Base-by-base conservation (phyloP, 169 alveolate species). In the Cryptosporidium sp. region DNA sequence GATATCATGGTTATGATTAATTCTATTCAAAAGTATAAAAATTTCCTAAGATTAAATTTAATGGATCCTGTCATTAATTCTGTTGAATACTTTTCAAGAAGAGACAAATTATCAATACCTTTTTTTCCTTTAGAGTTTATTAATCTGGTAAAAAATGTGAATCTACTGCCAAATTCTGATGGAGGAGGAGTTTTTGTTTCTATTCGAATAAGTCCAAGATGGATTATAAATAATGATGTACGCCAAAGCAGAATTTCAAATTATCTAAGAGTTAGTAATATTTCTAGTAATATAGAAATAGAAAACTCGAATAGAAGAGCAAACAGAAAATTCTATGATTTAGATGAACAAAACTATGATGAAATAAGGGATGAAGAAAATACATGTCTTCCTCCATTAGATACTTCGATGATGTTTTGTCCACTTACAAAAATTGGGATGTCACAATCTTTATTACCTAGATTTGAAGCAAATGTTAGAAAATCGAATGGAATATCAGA, bases 371-470 rank as follows among this genome's bases (percentile, higher is more conserved):
- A 72, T n/a, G 85, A 72, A 52, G 85, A 72, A 52, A 33, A 67
- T 26, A 33, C 69, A 10, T 52, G 61, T 39, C n/a, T 72, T 1
- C 84, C 84, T 42, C 84, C 84, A 42, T 21, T 69, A 26, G 85
- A 72, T 52, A 53, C 68, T n/a, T 72, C 70, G 3, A 51, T 72
- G 69, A 72, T 72, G 85, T 72, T 72, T 72, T 72, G 85, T 53
- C 85, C 85, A 31, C 35, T 72, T 26, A 72, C 85, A 8, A 72
- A 72, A n/a, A 53, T 72, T 10, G 85, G 85, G 6, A 48, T 48
- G 53, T 72, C 85, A 2, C 85, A 72, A 52, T 72, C 85, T 2
- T 52, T 72, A 26, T 51, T 72, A 52, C 85, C 85, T 7, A 48
- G 85, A 10, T 72, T 52, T 26, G 85, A 72, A 29, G 85, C 85